Evolutionary conservation across 306 rosid genomes (phyloP), one percentile per base, ranked within the genome.

Genomic region (Malus sylvestris): DNA sequence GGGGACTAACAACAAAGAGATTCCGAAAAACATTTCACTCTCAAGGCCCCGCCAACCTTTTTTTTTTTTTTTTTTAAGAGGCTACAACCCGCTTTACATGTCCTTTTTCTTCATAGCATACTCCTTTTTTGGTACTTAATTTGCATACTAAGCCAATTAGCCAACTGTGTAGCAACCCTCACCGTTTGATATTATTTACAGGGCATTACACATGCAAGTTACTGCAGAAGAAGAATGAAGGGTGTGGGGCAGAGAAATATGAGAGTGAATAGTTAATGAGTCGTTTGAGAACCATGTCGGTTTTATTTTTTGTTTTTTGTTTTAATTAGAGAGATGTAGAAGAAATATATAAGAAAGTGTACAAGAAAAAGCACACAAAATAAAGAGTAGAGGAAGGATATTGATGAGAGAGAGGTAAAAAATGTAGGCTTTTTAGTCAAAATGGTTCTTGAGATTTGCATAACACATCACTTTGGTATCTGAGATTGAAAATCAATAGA

Each of bases 11-110:
- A 63, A 74, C 46, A 46, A 30, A 20, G n/a, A 62, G 22, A 29
- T 61, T 63, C 18, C 70, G 4, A 60, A 68, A 73, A 76, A 32
- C 76, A 40, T 75, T 25, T 44, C 73, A 58, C 49, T 80, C 51
- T 75, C 51, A 62, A 67, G 76, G 79, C 62, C 76, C 81, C 82
- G 30, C 81, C 58, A 27, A 45, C 12, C n/a, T n/a, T 38, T 38
- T 6, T 38, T 38, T 6, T 6, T 35, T 67, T 35, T 35, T 6
- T 35, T 6, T 35, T 35, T 70, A 61, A 53, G n/a, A 67, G 52
- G 70, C 69, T 68, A 68, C 58, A 30, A 33, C 8, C 79, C 52
- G 32, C 53, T 44, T 40, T 53, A 70, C 27, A 40, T 55, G 59
- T 33, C 33, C 19, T 57, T 49, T 49, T 65, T 12, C 59, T 72